These are phyloP conservation scores for Leccinum truebloodii DNA, from an alignment of 768 basidiomycete genomes.

Conservation along the genomic window DNA sequence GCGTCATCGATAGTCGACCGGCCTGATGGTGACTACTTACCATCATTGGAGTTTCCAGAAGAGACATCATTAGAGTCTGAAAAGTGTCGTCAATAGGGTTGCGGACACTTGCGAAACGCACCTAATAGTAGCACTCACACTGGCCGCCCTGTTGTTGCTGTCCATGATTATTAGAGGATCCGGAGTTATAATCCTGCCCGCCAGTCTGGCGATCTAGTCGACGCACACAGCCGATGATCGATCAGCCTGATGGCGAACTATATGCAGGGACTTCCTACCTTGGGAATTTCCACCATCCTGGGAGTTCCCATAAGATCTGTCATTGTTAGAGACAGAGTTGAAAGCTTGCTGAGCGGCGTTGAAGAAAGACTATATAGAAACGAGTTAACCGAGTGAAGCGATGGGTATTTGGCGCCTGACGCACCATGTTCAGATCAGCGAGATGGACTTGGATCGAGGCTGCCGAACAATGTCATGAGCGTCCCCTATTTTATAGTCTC, in stretches of 20 bases:
- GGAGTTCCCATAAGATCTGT: not conserved
- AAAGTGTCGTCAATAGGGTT: not conserved
- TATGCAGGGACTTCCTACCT: slow-evolving; percentile 7
- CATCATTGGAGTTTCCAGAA: too few relatives aligned
- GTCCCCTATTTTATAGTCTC: slow-evolving; percentile 17
- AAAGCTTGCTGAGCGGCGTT: slow-evolving; percentile 70
- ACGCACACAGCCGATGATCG: not conserved
- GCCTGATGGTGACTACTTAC: too few relatives aligned
- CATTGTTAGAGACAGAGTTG: slow-evolving; percentile 42
- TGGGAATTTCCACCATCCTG: not conserved
- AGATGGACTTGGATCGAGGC: slow-evolving; percentile 5
- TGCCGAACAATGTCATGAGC: slow-evolving; percentile 11
- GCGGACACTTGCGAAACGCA: not conserved
- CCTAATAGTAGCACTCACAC: not conserved
- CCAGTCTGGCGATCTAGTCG: slow-evolving; percentile 16
- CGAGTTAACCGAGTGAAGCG: not conserved
- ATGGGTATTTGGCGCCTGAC: not conserved
- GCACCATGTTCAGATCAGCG: slow-evolving; percentile 25
- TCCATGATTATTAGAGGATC: not conserved
- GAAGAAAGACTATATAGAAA: slow-evolving; percentile 57
- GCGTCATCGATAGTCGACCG: slow-evolving; percentile 8
- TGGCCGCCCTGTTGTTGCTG: slow-evolving; percentile 23
- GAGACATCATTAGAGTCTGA: not conserved
- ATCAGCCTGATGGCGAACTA: not conserved
- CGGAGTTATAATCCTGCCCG: not conserved